A percentile compares a stretch with the other conserved stretches of the same genome.
These are phyloP conservation scores for Fusarium globosum DNA, from an alignment of 2,329 filamentous ascomycete species.

Conservation along the genomic window DNA sequence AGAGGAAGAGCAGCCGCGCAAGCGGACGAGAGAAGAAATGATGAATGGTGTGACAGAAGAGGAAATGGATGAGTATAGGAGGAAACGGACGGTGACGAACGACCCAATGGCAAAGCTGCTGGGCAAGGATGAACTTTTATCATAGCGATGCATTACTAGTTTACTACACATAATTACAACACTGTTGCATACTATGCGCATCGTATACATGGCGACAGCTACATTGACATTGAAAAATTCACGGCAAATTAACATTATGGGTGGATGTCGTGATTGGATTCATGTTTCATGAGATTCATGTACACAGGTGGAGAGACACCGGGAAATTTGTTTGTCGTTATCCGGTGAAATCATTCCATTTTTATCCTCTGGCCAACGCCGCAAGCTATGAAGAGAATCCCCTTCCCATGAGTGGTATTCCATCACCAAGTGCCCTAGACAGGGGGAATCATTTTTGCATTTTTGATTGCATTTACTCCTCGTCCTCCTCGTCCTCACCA, in stretches of 20 bases:
- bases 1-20: constrained; percentile 61
- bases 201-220: background rate
- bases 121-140: constrained; percentile 71
- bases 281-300: constrained; percentile 39
- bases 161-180: background rate
- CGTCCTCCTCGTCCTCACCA: constrained; percentile 87
- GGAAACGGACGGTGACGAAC: constrained; percentile 76
- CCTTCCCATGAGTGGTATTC: constrained; percentile 54
- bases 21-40: constrained; percentile 83
- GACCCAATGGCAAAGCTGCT: constrained; percentile 90
- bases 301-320: constrained; percentile 42
- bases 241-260: constrained; percentile 16
- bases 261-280: constrained; percentile 33
- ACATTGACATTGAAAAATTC: background rate
- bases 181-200: background rate
- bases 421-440: constrained; percentile 47
- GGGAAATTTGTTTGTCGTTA: constrained; percentile 40
- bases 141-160: constrained; percentile 29
- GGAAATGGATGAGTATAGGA: constrained; percentile 87
- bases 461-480: constrained; percentile 66
- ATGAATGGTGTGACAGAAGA: constrained; percentile 81
- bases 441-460: constrained; percentile 48
- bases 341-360: constrained; percentile 56
- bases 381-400: constrained; percentile 60
- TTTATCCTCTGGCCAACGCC: constrained; percentile 64